Evolutionary conservation across 2,329 filamentous ascomycete species (phyloP).

Genomic region (Didymella sp.): DNA sequence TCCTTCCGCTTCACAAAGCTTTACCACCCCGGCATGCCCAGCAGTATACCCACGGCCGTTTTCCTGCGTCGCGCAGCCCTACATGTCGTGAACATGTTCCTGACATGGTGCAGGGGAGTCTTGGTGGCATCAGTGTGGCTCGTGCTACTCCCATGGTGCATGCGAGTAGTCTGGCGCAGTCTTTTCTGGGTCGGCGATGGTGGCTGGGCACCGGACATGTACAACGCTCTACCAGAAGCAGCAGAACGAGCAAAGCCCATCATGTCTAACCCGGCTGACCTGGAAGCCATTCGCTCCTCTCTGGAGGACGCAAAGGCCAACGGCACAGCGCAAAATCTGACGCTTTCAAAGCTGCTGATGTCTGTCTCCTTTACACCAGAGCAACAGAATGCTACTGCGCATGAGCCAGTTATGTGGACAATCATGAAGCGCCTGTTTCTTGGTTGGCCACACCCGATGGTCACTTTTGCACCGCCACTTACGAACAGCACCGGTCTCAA

Average conservation of each 20-base stretch:
- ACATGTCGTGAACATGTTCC: conserved; percentile 73
- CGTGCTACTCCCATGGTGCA: conserved; percentile 84
- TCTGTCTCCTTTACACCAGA: conserved; percentile 51
- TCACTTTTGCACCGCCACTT: conserved; percentile 34
- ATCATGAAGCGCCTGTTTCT: conserved; percentile 55
- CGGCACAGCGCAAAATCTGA: conserved; percentile 27
- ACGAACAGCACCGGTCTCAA: conserved; percentile 35
- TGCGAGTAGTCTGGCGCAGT: conserved; percentile 90
- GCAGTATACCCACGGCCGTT: conserved; percentile 77
- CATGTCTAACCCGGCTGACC: conserved; percentile 18
- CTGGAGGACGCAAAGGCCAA: conserved; percentile 28
- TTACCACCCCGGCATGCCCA: conserved; percentile 93
- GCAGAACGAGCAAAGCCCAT: conserved; percentile 5
- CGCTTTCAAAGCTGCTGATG: conserved; percentile 43
- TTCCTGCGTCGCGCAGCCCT: conserved; percentile 80
- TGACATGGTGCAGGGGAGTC: conserved; percentile 79
- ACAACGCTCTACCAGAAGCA: conserved; percentile 28
- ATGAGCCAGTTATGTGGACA: conserved; percentile 56
- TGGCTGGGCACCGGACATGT: conserved; percentile 63
- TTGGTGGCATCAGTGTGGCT: conserved; percentile 90
- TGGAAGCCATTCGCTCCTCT: conserved; percentile 30
- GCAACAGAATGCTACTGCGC: conserved; percentile 45
- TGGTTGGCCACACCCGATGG: conserved; percentile 35
- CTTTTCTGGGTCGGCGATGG: conserved; percentile 94
- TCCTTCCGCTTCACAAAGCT: conserved; percentile 98